phyloP scores from a whole-genome alignment of 2,329 filamentous ascomycete genomes.

The Rugonectria rugulosa region DNA sequence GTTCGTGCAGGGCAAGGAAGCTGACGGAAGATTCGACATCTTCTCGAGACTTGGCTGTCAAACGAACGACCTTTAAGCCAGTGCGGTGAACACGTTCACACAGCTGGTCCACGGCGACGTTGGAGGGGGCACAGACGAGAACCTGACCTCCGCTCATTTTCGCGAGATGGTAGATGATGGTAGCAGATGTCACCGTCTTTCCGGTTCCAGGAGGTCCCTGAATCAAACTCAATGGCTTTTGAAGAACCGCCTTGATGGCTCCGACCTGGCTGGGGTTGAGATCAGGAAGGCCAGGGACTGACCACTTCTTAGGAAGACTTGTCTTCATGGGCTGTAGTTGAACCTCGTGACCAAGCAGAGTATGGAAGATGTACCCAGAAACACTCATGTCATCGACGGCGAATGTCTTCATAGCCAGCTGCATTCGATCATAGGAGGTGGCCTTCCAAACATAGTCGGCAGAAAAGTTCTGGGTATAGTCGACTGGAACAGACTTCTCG shows the following conservation, averaged over 20 bases:
- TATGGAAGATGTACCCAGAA: slow-evolving; percentile 98
- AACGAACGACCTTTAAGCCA: slow-evolving; percentile 92
- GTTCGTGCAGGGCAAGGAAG: slow-evolving; percentile 93
- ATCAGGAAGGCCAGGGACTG: slow-evolving; percentile 90
- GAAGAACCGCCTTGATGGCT: slow-evolving; percentile 93
- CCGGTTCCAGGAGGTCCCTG: slow-evolving; percentile 97
- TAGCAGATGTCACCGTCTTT: slow-evolving; percentile 98
- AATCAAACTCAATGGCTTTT: slow-evolving; percentile 93
- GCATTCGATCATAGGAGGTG: slow-evolving; percentile 99
- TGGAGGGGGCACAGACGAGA: slow-evolving; percentile 94
- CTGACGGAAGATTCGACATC: slow-evolving; percentile 99
- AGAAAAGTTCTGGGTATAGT: slow-evolving; percentile 97
- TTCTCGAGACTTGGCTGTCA: slow-evolving; percentile 98
- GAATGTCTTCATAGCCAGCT: slow-evolving; percentile 98
- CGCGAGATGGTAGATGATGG: slow-evolving; percentile 96
- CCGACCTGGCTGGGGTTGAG: slow-evolving; percentile 95
- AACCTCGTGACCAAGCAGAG: slow-evolving; percentile 93
- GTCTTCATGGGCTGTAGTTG: slow-evolving; percentile 95
- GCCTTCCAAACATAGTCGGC: slow-evolving; percentile 99
- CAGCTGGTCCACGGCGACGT: slow-evolving; percentile 97
- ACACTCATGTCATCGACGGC: slow-evolving; percentile 98
- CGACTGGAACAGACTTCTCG: slow-evolving; percentile 93
- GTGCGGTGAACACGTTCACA: slow-evolving; percentile 97
- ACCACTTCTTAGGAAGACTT: slow-evolving; percentile 95
- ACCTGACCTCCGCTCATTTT: slow-evolving; percentile 96